Base-by-base conservation (phyloP, 768 basidiomycete genomes). In the Boletus pseudopeckii region DNA sequence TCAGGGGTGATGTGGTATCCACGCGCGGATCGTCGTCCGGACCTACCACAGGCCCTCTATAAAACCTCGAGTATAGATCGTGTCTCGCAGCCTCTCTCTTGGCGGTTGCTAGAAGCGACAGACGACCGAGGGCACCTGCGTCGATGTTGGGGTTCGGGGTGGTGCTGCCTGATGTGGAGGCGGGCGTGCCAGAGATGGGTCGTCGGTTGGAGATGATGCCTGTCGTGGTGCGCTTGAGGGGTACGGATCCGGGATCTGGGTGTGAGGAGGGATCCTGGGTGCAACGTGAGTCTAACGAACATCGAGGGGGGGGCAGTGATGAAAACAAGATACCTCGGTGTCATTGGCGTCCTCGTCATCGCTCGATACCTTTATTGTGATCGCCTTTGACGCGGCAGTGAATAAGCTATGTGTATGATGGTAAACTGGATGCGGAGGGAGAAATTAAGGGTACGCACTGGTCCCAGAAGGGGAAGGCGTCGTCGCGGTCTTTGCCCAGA, bases 401-500 rank as follows among this genome's bases (percentile, higher is more conserved):
- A 90, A 97, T 49, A 96, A 71, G 45, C 71, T 71, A 20, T 8
- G n/a, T 6, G 51, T 15, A 24, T 48, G 48, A 32, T 20, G 48
- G 37, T 57, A 45, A 46, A 34, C 15, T 13, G 39, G 33, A 46
- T 26, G 45, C 33, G 8, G 3, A 34, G n/a, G 15, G 36, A 32
- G 4, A 39, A 32, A 1, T 5, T 7, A 10, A n/a, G 17, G 26
- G 47, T 15, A 80, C 90, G 71, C 62, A 96, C 93, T 97, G 92
- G 69, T 98, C 94, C 94, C 94, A 98, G 80, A 98, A 98, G 47
- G 94, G 93, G 67, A 94, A 93, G 0, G 92, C 92, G 62, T 95
- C 93, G 64, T 96, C 94, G 59, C 93, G 81, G 69, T 98, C 92
- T 68, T 92, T 94, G 52, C 94, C 94, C 53, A 98, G 71, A 2